Evolutionary conservation across 352 stramenopile species (phyloP).

Genomic region (Phytophthora colocasiae): DNA sequence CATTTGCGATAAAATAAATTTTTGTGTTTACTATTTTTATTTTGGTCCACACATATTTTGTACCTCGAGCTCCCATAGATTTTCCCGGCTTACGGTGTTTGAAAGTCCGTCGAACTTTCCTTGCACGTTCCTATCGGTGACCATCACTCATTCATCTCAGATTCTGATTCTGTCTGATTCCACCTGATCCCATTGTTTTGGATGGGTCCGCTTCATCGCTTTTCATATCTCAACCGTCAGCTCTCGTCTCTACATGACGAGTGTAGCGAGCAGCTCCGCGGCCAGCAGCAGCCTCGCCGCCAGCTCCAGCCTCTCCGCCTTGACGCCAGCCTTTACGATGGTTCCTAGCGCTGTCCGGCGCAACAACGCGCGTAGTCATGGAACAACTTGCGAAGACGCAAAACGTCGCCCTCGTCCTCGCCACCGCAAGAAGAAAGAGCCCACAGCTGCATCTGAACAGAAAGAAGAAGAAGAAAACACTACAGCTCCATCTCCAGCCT

Average conservation of each 20-base stretch:
- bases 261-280: slow-evolving; percentile 28
- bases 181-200: neutral
- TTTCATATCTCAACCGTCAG: slow-evolving; percentile 13
- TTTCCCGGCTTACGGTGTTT: too few species aligned
- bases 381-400: slow-evolving; percentile 5
- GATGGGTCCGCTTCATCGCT: slow-evolving; percentile 10
- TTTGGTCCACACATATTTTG: too few species aligned
- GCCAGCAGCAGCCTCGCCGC: slow-evolving; percentile 18
- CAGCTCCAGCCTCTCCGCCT: slow-evolving; percentile 25
- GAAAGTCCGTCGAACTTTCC: too few species aligned
- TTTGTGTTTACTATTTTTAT: too few species aligned
- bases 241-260: slow-evolving; percentile 16
- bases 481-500: neutral
- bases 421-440: slow-evolving; percentile 35
- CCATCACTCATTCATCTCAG: slow-evolving; percentile 10
- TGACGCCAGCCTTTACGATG: slow-evolving; percentile 35
- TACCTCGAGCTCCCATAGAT: too few species aligned
- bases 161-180: slow-evolving; percentile 8
- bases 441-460: neutral
- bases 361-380: neutral
- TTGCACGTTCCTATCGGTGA: slow-evolving; percentile 16
- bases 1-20: too few species aligned
- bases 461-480: neutral
- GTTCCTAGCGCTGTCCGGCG: slow-evolving; percentile 38
- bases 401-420: slow-evolving; percentile 26